Base-by-base conservation (phyloP, 257 asterid genomes). In the Nicotiana obtusifolia region DNA sequence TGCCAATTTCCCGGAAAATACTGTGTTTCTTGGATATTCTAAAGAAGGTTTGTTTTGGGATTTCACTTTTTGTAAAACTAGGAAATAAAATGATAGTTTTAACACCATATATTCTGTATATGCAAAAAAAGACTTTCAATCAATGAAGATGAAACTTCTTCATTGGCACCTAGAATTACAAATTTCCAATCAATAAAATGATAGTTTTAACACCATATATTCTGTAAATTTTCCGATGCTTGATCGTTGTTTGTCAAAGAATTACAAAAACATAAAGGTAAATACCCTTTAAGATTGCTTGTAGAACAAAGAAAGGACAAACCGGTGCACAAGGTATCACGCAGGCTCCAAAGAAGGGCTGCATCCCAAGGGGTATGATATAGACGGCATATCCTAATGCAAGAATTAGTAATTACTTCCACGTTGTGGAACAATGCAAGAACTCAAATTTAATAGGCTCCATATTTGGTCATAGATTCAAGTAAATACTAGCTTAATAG, bases 361-460 rank as follows among this genome's bases (percentile, higher is more conserved):
- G 3, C 49, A 41, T 0, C 0, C 11, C 10, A 41, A 41, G 3
- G 3, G 47, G 11, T 7, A 0, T 41, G 47, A 41, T 37, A 41
- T 41, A 1, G 49, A 41, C 3, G 8, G 0, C 0, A 0, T 8
- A 41, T 3, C 0, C 0, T 41, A 41, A 41, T 2, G 3, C 3
- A 41, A 8, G 10, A 11, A 41, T 41, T 37, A 37, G 3, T 1
- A 10, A 3, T 0, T 37, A 0, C 10, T 8, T 37, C 47, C 47
- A 8, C 10, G 0, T 37, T 37, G 47, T 13, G 5, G 17, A 49
- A 14, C 56, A 49, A 10, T 13, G 17, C 56, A 49, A 49, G 56
- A 49, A 49, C 56, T 49, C 56, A 49, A 0, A 13, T 13, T 6
- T 11, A 10, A 11, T 1, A 67, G 26, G 76, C 54, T 68, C 54